Conservation (phyloP, 2,329 filamentous ascomycete genomes). For the Ascochyta lentis region DNA sequence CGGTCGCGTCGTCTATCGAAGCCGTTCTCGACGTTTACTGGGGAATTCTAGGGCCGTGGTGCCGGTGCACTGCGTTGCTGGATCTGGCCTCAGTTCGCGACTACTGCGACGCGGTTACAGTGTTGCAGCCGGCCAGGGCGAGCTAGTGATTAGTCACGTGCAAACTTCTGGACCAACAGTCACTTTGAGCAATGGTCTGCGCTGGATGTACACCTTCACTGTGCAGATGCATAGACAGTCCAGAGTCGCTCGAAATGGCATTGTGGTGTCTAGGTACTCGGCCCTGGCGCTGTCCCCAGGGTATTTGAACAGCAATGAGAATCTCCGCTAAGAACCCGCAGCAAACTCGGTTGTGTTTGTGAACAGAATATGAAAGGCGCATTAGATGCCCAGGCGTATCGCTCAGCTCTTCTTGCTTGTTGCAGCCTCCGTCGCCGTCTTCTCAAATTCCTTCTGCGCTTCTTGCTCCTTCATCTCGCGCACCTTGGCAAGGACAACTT, state of each 20-base stretch:
- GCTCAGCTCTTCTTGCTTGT: conserved; percentile 29
- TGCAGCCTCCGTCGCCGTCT: conserved; percentile 54
- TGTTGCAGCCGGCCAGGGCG: conserved; percentile 5
- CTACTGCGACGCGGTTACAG: conserved; percentile 12
- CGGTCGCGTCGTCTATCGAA: conserved; percentile 42
- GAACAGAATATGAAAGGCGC: conserved; percentile 12
- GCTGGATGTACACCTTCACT: neutral
- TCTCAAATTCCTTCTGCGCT: conserved; percentile 72
- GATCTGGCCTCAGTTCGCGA: conserved; percentile 11
- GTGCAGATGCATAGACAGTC: neutral
- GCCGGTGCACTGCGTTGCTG: conserved; percentile 45
- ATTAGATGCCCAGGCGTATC: neutral
- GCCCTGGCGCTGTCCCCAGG: conserved; percentile 35
- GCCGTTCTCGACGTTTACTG: conserved; percentile 16
- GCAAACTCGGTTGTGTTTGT: conserved; percentile 27
- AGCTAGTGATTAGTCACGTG: conserved; percentile 11
- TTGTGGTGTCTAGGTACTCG: conserved; percentile 18
- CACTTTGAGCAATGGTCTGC: neutral
- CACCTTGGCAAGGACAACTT: conserved; percentile 93
- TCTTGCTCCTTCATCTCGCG: conserved; percentile 89
- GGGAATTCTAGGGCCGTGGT: conserved; percentile 27
- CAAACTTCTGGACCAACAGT: neutral
- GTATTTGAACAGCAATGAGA: conserved; percentile 37
- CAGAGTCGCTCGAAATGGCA: conserved; percentile 12
- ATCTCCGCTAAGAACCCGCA: conserved; percentile 30